Conservation (phyloP, 2,329 filamentous ascomycete species). For the Ophiostoma himal-ulmi region DNA sequence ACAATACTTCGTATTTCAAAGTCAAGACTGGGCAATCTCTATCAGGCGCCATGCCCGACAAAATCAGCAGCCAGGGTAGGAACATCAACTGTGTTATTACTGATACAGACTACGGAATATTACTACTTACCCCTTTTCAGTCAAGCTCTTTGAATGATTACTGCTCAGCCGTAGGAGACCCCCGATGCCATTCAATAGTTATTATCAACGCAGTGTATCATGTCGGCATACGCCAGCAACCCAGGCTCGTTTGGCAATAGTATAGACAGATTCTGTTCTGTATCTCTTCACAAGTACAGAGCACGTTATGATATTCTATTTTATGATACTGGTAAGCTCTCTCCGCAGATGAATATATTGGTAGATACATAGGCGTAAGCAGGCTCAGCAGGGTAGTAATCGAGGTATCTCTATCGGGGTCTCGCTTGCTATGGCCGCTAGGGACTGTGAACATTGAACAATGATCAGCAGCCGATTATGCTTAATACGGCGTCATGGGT, state of each 20-base stretch:
- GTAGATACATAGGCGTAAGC: not conserved
- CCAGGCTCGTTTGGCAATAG: not conserved
- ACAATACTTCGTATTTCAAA: not conserved
- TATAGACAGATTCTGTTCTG: not conserved
- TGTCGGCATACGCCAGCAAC: not conserved
- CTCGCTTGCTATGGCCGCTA: not conserved
- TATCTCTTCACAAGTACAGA: too few species aligned
- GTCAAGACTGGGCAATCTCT: not conserved
- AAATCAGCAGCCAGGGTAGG: not conserved
- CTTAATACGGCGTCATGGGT: not conserved
- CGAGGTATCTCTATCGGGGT: not conserved
- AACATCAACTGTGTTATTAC: not conserved
- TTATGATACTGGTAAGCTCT: not conserved
- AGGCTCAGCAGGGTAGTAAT: not conserved
- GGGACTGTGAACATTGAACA: not conserved
- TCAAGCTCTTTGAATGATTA: not conserved
- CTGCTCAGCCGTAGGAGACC: not conserved
- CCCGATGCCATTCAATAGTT: not conserved
- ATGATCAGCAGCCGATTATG: not conserved
- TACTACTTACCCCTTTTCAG: not conserved
- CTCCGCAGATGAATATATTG: not conserved
- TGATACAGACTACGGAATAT: not conserved
- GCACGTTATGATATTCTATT: too few species aligned
- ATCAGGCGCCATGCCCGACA: not conserved
- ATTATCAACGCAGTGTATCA: not conserved